These are phyloP conservation scores for Pestalotiopsis sp. DNA, from an alignment of 2,329 filamentous ascomycete genomes.

Conservation along the genomic window DNA sequence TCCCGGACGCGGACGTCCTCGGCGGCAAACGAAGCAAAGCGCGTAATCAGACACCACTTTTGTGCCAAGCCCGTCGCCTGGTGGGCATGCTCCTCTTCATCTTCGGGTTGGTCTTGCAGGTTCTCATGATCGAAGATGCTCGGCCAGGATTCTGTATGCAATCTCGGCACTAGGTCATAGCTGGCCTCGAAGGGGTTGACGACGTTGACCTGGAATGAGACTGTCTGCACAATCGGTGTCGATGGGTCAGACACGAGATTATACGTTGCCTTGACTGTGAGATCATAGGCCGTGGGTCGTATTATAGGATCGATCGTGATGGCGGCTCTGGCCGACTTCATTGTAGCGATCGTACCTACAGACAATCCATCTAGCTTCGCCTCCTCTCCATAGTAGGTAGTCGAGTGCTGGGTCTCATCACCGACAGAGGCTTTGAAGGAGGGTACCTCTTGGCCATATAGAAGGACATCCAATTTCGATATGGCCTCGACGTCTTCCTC, in stretches of 20 bases:
- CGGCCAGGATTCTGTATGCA: constrained; percentile 82
- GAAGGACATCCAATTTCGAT: constrained; percentile 68
- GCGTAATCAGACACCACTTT: constrained; percentile 76
- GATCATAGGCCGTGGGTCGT: constrained; percentile 60
- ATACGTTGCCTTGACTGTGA: constrained; percentile 77
- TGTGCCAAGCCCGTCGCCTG: constrained; percentile 69
- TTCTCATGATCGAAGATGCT: constrained; percentile 74
- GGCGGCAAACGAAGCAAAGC: constrained; percentile 75
- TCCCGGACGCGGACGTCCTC: constrained; percentile 69
- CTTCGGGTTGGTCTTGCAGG: constrained; percentile 38
- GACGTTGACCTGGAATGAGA: constrained; percentile 71
- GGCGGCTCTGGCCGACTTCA: constrained; percentile 44
- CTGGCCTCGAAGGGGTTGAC: constrained; percentile 88
- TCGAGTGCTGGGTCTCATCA: constrained; percentile 35
- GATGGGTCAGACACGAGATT: constrained; percentile 77
- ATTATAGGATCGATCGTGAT: constrained; percentile 54
- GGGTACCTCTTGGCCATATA: constrained; percentile 63
- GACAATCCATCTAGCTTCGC: constrained; percentile 43
- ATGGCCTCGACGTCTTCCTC: constrained; percentile 76
- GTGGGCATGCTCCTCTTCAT: constrained; percentile 29
- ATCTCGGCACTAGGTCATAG: constrained; percentile 80
- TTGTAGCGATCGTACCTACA: constrained; percentile 51
- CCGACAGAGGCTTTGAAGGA: constrained; percentile 44
- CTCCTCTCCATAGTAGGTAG: constrained; percentile 41
- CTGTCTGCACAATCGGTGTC: constrained; percentile 77